Conservation (phyloP, 2,329 filamentous ascomycete genomes). For the Colletotrichum viniferum region DNA sequence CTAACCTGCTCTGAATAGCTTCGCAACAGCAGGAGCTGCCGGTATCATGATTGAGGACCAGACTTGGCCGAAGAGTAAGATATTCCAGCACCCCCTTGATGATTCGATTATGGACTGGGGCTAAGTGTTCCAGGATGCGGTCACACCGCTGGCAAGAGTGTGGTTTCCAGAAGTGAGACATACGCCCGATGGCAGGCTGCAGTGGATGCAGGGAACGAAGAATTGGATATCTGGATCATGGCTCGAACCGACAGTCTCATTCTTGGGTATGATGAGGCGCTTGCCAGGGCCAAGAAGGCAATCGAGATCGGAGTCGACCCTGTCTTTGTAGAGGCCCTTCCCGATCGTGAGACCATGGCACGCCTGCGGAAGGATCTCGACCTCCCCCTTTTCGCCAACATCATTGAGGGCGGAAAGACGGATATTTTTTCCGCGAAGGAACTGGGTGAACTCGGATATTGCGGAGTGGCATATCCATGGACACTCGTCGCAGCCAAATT, state of each 20-base stretch:
- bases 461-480: constrained; percentile 47
- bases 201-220: constrained; percentile 47
- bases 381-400: constrained; percentile 44
- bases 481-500: constrained; percentile 47
- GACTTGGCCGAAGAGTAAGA: constrained; percentile 50
- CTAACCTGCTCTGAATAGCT: neutral
- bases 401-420: constrained; percentile 38
- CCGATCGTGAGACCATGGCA: constrained; percentile 46
- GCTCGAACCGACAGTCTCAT: constrained; percentile 48
- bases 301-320: constrained; percentile 47
- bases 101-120: neutral
- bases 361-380: constrained; percentile 39
- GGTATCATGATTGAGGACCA: constrained; percentile 51
- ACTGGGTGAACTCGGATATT: constrained; percentile 40
- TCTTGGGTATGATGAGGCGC: constrained; percentile 48
- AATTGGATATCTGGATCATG: constrained; percentile 49
- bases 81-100: neutral
- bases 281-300: constrained; percentile 43
- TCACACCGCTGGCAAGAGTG: constrained; percentile 50
- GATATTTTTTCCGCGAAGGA: constrained; percentile 38
- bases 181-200: constrained; percentile 51
- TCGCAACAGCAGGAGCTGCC: constrained; percentile 42
- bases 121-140: constrained; percentile 25
- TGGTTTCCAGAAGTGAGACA: constrained; percentile 48
- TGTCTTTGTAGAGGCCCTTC: constrained; percentile 47